phyloP scores from a whole-genome alignment of 441 rosid genomes.

The Lepidium campestre region DNA sequence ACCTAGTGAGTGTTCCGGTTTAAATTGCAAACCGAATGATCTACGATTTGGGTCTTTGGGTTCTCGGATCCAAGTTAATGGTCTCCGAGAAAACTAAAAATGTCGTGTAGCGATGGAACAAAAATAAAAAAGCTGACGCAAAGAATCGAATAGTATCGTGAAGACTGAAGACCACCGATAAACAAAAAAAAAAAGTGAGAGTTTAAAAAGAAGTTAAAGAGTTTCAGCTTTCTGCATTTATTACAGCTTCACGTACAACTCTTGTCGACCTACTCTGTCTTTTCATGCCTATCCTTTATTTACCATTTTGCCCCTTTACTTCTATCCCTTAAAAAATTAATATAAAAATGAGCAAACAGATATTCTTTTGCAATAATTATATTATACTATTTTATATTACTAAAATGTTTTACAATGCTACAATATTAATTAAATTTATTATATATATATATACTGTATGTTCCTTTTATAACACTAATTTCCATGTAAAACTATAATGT shows the following conservation, averaged over 20 bases:
- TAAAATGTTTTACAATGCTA: too few species aligned
- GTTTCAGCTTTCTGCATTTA: slow-evolving; percentile 64
- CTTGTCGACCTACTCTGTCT: slow-evolving; percentile 23
- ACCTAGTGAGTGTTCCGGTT: background rate
- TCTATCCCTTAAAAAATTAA: background rate
- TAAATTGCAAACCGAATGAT: background rate
- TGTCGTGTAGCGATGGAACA: slow-evolving; percentile 28
- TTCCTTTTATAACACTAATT: too few species aligned
- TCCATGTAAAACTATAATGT: too few species aligned
- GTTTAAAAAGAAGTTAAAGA: slow-evolving; percentile 28
- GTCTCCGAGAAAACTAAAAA: background rate
- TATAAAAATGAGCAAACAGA: too few species aligned
- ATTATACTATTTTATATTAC: too few species aligned
- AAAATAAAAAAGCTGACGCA: slow-evolving; percentile 31
- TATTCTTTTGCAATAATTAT: too few species aligned
- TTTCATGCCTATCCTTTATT: background rate
- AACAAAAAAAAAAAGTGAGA: slow-evolving; percentile 20
- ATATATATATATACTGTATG: too few species aligned
- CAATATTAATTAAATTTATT: too few species aligned
- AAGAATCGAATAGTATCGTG: slow-evolving; percentile 29
- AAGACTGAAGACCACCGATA: slow-evolving; percentile 25
- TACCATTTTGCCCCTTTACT: slow-evolving; percentile 7
- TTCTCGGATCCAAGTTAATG: slow-evolving; percentile 9
- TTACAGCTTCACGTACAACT: slow-evolving; percentile 32
- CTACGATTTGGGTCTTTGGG: background rate